Evolutionary conservation across 441 rosid genomes (phyloP).

Genomic region (Brassica balearica): DNA sequence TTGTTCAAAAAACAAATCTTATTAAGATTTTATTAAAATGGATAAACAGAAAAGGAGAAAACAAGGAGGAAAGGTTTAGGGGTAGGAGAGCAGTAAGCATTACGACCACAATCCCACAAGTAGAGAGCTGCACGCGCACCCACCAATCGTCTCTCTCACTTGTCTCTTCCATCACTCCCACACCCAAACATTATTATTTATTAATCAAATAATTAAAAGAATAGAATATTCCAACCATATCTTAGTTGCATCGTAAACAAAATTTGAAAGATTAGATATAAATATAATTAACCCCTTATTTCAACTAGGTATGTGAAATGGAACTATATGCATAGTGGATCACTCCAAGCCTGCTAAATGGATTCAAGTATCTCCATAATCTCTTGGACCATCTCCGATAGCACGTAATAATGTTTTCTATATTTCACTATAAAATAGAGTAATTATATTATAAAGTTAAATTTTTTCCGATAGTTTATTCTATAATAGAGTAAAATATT

Average conservation of each 20-base stretch:
- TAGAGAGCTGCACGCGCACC: slow-evolving; percentile 75
- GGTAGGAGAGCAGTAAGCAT: slow-evolving; percentile 48
- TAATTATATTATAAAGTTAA: too few relatives aligned
- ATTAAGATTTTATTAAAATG: slow-evolving; percentile 13
- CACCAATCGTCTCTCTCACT: slow-evolving; percentile 57
- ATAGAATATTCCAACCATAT: slow-evolving; percentile 27
- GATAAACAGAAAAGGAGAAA: slow-evolving; percentile 2
- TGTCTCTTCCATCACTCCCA: slow-evolving; percentile 42
- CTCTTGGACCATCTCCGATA: too few relatives aligned
- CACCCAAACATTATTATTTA: slow-evolving; percentile 33
- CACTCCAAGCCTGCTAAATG: slow-evolving; percentile 30
- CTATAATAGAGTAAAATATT: too few relatives aligned
- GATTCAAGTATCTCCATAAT: neutral
- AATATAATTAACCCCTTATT: slow-evolving; percentile 13
- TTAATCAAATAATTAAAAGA: slow-evolving; percentile 14
- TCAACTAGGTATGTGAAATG: slow-evolving; percentile 21
- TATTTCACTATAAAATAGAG: too few relatives aligned
- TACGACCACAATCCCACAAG: slow-evolving; percentile 68
- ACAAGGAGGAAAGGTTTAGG: neutral
- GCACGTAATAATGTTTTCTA: too few relatives aligned
- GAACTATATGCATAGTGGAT: slow-evolving; percentile 28
- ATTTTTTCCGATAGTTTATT: too few relatives aligned
- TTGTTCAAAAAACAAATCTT: neutral
- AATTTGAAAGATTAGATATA: slow-evolving; percentile 8
- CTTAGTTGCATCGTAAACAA: slow-evolving; percentile 3